These are phyloP conservation scores for Fomitopsis schrenkii DNA, from an alignment of 1,284 basidiomycete species.

Conservation along the genomic window DNA sequence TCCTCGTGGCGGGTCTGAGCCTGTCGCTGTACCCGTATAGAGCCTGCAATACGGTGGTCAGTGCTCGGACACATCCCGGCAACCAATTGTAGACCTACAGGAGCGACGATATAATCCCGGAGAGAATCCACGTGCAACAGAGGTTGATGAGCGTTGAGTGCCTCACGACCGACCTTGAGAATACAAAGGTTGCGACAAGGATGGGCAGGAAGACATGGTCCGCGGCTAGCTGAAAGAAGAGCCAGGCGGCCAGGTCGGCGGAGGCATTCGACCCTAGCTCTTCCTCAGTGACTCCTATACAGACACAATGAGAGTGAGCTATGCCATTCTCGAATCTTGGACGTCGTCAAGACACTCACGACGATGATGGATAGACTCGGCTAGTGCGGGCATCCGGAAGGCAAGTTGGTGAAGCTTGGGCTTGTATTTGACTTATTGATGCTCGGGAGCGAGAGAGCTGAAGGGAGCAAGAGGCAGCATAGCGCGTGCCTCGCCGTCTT, in stretches of 20 bases:
- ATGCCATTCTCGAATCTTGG: too few relatives aligned
- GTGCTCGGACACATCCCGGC: conserved; percentile 26
- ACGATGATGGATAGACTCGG: not conserved
- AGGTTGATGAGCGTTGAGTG: conserved; percentile 50
- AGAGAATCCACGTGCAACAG: conserved; percentile 43
- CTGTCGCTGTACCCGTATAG: conserved; percentile 33
- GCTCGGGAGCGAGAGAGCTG: not conserved
- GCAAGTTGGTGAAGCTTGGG: not conserved
- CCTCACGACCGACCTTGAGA: conserved; percentile 36
- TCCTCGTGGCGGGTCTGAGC: conserved; percentile 34
- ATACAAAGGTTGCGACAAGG: conserved; percentile 42
- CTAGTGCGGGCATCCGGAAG: not conserved
- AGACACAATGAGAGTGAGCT: not conserved
- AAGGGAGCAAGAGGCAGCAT: not conserved
- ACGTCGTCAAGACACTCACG: conserved; percentile 5
- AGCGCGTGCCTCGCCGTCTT: not conserved
- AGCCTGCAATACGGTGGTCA: conserved; percentile 8
- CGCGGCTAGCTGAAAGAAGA: conserved; percentile 44
- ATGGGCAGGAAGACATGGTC: conserved; percentile 46
- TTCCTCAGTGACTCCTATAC: conserved; percentile 15
- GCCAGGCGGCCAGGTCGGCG: conserved; percentile 30
- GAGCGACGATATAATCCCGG: conserved; percentile 33
- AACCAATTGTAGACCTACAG: conserved; percentile 30
- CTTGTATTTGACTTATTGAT: not conserved
- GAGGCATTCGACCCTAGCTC: conserved; percentile 13